Evolutionary conservation across 257 asterid genomes (phyloP).

Genomic region (Fraxinus excelsior): DNA sequence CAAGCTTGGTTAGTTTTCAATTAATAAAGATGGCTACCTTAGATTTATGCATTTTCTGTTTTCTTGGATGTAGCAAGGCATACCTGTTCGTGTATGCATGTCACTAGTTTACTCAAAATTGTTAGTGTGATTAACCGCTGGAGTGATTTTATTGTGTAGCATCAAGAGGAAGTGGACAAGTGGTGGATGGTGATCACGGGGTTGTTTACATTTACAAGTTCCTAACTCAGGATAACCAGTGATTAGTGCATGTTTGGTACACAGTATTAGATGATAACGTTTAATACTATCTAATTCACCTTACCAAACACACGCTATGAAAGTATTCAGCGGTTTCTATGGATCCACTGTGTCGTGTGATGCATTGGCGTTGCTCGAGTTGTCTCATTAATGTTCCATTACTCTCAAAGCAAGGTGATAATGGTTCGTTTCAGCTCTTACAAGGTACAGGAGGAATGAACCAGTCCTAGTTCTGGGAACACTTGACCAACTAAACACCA

Average conservation of each 20-base stretch:
- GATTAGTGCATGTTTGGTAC: not conserved
- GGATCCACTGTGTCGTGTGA: not conserved
- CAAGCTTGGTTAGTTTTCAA: no score
- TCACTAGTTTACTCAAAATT: not conserved
- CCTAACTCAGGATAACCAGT: slow-evolving; percentile 17
- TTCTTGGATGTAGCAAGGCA: no score
- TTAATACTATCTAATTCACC: not conserved
- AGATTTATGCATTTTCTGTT: no score
- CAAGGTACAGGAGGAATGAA: not conserved
- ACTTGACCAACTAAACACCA: not conserved
- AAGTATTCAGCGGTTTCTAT: not conserved
- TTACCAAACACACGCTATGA: not conserved
- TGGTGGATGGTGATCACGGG: slow-evolving; percentile 57
- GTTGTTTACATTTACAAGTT: slow-evolving; percentile 60
- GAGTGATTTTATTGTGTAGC: slow-evolving; percentile 30
- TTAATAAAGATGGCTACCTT: no score
- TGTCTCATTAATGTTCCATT: not conserved
- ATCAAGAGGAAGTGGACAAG: slow-evolving; percentile 68
- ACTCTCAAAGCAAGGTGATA: not conserved
- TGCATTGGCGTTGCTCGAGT: not conserved
- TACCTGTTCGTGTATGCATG: no score
- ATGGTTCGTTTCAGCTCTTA: not conserved
- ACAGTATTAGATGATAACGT: not conserved
- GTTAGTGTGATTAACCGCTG: not conserved
- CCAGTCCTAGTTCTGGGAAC: not conserved